Conservation (phyloP, 2,329 filamentous ascomycete genomes). For the Penicillium decumbens region DNA sequence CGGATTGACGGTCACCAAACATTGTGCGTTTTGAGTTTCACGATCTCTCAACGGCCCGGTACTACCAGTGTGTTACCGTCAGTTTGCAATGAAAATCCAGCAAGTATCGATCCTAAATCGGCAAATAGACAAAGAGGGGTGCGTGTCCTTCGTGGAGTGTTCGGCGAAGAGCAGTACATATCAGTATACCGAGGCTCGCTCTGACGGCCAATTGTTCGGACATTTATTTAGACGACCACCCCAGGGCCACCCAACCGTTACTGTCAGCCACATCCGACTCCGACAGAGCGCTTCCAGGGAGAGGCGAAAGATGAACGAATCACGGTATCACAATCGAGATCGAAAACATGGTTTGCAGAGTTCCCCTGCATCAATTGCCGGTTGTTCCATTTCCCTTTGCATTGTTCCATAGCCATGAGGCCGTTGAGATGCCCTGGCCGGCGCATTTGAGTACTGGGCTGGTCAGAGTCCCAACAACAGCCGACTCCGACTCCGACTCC, state of each 20-base stretch:
- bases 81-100: slow-evolving; percentile 4
- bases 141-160: neutral
- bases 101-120: slow-evolving; percentile 2
- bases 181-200: slow-evolving; percentile 5
- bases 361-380: slow-evolving; percentile 1
- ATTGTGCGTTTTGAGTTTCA: slow-evolving; percentile 12
- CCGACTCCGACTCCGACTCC: slow-evolving; percentile 17
- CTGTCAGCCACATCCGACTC: slow-evolving; percentile 13
- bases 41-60: slow-evolving; percentile 1
- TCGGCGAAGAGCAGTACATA: slow-evolving; percentile 8
- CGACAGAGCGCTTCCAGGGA: neutral
- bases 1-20: slow-evolving; percentile 8
- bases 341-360: neutral
- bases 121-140: neutral
- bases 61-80: slow-evolving; percentile 5
- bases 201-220: slow-evolving; percentile 2
- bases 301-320: slow-evolving; percentile 10
- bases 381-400: neutral
- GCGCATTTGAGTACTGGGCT: neutral
- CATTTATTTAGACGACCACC: slow-evolving; percentile 6
- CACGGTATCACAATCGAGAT: neutral
- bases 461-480: slow-evolving; percentile 2
- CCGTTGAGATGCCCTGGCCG: neutral
- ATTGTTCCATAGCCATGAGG: neutral
- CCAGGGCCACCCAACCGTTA: slow-evolving; percentile 4